Conservation (phyloP, 352 stramenopile genomes). For the Pythium grandisporangium region DNA sequence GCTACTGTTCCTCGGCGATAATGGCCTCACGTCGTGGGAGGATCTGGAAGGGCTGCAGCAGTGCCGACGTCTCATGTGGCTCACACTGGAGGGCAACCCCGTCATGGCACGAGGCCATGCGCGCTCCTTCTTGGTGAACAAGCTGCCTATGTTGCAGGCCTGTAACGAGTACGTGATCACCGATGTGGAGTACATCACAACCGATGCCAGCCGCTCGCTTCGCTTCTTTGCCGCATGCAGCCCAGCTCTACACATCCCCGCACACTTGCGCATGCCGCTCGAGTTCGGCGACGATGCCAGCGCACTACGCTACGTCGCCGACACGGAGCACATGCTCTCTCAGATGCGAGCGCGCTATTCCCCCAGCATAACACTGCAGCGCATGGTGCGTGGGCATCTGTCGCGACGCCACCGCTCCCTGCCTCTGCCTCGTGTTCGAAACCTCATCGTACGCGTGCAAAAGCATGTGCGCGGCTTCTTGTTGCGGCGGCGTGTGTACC, state of each 20-base stretch:
- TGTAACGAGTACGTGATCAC: constrained; percentile 57
- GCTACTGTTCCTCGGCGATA: constrained; percentile 53
- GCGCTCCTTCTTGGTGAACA: constrained; percentile 61
- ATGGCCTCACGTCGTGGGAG: constrained; percentile 33
- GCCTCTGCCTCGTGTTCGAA: constrained; percentile 29
- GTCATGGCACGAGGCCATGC: constrained; percentile 41
- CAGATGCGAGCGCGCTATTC: constrained; percentile 33
- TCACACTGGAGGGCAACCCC: constrained; percentile 49
- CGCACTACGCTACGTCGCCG: constrained; percentile 22
- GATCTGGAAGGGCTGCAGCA: constrained; percentile 36
- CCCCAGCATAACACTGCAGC: constrained; percentile 23
- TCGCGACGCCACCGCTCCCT: constrained; percentile 30
- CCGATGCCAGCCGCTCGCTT: constrained; percentile 23
- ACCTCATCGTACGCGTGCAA: constrained; percentile 42
- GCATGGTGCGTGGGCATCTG: constrained; percentile 35
- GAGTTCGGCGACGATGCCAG: constrained; percentile 34
- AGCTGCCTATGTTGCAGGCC: constrained; percentile 40
- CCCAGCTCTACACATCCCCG: constrained; percentile 17
- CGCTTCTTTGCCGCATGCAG: no score
- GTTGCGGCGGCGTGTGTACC: constrained; percentile 30
- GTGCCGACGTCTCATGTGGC: constrained; percentile 38
- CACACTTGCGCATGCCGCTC: constrained; percentile 22
- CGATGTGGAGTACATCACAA: constrained; percentile 35
- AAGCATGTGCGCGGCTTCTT: constrained; percentile 52
- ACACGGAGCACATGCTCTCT: constrained; percentile 18